Conservation (phyloP, 148 eudicot genomes). For the Vaccinium vitisidaea region DNA sequence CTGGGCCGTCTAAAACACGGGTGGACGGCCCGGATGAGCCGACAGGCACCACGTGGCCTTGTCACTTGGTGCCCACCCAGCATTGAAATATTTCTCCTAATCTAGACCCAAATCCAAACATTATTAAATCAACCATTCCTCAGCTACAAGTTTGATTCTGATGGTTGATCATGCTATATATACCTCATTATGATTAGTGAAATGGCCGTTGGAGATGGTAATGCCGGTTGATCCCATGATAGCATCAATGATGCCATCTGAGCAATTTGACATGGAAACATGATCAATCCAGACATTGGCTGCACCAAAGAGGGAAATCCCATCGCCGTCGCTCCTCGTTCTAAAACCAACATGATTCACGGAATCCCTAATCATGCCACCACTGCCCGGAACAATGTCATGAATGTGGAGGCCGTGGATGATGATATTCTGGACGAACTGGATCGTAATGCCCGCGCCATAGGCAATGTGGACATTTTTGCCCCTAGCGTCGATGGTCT, state of each 20-base stretch:
- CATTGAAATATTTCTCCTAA: neutral
- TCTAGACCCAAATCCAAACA: neutral
- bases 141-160: neutral
- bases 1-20: no score
- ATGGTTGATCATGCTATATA: neutral
- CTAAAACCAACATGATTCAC: neutral
- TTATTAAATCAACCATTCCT: neutral
- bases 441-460: conserved; percentile 24
- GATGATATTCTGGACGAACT: conserved; percentile 14
- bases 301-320: neutral
- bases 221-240: conserved; percentile 18
- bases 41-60: no score
- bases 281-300: conserved; percentile 14
- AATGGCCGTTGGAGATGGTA: conserved; percentile 16
- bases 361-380: conserved; percentile 14
- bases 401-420: conserved; percentile 25
- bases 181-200: conserved; percentile 15
- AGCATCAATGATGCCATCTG: conserved; percentile 9
- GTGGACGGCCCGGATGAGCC: no score
- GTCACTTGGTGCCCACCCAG: no score
- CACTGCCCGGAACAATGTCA: conserved; percentile 4
- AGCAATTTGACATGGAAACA: conserved; percentile 15
- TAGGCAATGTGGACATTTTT: conserved; percentile 9
- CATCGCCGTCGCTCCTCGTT: conserved; percentile 11
- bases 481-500: conserved; percentile 21